Evolutionary conservation across 2,329 filamentous ascomycete genomes (phyloP), one percentile per base, ranked within the genome.

Genomic region (Pleurostoma richardsiae): DNA sequence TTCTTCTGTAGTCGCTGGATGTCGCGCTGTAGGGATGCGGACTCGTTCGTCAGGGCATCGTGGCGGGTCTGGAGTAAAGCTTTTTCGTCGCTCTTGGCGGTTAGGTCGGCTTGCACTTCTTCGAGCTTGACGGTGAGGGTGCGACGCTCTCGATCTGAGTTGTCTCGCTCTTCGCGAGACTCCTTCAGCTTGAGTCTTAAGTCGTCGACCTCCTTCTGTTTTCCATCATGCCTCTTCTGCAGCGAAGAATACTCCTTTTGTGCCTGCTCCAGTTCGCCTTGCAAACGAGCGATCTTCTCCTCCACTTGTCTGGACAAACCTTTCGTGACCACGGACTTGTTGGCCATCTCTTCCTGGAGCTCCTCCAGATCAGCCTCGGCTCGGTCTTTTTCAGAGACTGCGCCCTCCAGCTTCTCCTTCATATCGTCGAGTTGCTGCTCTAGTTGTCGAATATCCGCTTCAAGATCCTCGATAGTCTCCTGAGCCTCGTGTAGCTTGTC

Each of bases 241-340:
- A 85, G 63, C n/a, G 65, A 63, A 10, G 68, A 66, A 44, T 72
- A 74, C 44, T 76, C 76, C 26, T 73, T 64, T 26, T 72, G 68
- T 19, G 74, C 68, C 49, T 68, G 68, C 47, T 80, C 78, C 5
- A 89, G 67, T 48, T 90, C 85, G 41, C 78, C 70, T 54, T 90
- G 85, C 7, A 91, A 68, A 30, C 81, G 80, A 44, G 72, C 68
- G 6, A 82, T 69, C 62, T 83, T 88, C 54, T 88, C 85, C 57
- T 91, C 86, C 19, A 89, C 76, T 64, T 91, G 86, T 30, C 86
- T 79, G 44, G 82, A 87, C 6, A 89, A 72, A 3, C 85, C 86
- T 59, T 87, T 90, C 10, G 85, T 87, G 45, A 82, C 81, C 36
- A 90, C 77, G 0, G 87, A 91, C 56, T 90, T 90, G 65, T 91